Conservation (phyloP, 2,329 filamentous ascomycete species). For the Phyllosticta citriasiana region DNA sequence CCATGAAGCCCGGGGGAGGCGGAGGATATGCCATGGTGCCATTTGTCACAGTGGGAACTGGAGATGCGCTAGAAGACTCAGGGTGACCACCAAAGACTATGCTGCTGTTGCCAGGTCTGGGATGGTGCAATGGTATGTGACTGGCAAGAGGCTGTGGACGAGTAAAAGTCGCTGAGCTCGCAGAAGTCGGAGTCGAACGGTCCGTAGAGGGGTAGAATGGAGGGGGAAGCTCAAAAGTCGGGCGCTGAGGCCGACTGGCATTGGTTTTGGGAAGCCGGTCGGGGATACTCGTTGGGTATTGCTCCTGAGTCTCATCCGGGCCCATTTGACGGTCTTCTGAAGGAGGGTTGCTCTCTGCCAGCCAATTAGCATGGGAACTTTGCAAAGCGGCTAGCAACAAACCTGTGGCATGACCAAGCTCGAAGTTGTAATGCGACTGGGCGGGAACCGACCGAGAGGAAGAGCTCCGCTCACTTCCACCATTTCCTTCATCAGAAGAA, state of each 20-base stretch:
- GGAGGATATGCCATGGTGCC: conserved; percentile 17
- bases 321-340: conserved; percentile 23
- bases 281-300: conserved; percentile 14
- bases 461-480: background rate
- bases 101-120: conserved; percentile 13
- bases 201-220: conserved; percentile 26
- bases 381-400: background rate
- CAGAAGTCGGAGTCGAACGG: conserved; percentile 16
- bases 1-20: conserved; percentile 24
- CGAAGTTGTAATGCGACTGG: background rate
- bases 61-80: conserved; percentile 29
- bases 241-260: conserved; percentile 14
- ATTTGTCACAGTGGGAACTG: conserved; percentile 22
- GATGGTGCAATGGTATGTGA: conserved; percentile 6
- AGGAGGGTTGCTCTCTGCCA: background rate
- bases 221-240: conserved; percentile 21
- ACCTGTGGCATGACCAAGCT: background rate
- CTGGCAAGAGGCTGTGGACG: conserved; percentile 6
- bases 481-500: background rate
- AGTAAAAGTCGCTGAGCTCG: conserved; percentile 14
- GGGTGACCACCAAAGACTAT: conserved; percentile 31
- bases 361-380: background rate
- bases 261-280: conserved; percentile 34
- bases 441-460: background rate
- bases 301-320: conserved; percentile 27